Conservation (phyloP, 768 basidiomycete genomes). For the Mycena sanguinolenta region DNA sequence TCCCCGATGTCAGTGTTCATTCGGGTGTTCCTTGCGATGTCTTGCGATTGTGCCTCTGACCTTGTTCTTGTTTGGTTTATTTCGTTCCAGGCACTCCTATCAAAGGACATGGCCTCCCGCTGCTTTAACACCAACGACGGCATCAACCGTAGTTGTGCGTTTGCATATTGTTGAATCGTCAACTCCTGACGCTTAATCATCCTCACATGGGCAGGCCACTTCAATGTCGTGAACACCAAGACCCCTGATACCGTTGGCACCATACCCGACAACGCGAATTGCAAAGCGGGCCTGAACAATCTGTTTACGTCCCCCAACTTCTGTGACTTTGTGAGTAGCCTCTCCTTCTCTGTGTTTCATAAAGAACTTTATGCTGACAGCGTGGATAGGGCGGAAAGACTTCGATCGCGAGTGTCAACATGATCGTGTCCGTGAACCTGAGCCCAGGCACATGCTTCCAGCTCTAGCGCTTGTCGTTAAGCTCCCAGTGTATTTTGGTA, state of each 20-base stretch:
- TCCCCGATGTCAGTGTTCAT: conserved; percentile 22
- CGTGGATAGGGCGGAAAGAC: conserved; percentile 28
- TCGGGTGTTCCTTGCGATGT: too few relatives aligned
- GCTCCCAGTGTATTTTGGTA: conserved; percentile 14
- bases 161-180: conserved; percentile 17
- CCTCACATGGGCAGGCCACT: conserved; percentile 15
- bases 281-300: conserved; percentile 28
- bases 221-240: conserved; percentile 28
- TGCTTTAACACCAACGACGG: conserved; percentile 22
- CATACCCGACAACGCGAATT: conserved; percentile 26
- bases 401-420: conserved; percentile 20
- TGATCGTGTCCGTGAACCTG: conserved; percentile 23
- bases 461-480: conserved; percentile 20
- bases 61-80: conserved; percentile 5
- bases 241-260: conserved; percentile 21
- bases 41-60: conserved; percentile 8
- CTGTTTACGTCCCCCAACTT: conserved; percentile 25
- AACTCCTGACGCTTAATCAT: conserved; percentile 13
- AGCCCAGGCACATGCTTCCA: conserved; percentile 22
- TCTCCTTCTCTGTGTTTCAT: conserved; percentile 7
- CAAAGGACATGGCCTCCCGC: conserved; percentile 28
- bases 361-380: conserved; percentile 16
- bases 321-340: conserved; percentile 24
- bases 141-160: conserved; percentile 18
- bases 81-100: conserved; percentile 25